phyloP scores from a whole-genome alignment of 768 basidiomycete species.

The Pulveroboletus frians region DNA sequence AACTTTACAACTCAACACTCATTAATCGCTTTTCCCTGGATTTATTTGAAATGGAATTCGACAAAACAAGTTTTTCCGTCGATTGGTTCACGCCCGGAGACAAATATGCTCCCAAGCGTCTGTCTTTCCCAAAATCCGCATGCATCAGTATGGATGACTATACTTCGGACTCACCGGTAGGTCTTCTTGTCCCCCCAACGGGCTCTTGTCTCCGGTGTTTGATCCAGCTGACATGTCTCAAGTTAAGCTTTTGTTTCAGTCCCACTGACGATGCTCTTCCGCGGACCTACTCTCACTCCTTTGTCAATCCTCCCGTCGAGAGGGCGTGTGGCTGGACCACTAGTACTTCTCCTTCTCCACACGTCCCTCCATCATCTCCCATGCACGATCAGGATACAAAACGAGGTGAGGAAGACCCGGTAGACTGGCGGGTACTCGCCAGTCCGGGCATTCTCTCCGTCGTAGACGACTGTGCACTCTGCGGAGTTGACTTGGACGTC shows the following conservation, averaged over 20 bases:
- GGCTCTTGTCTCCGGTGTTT: not conserved
- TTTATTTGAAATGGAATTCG: constrained; percentile 29
- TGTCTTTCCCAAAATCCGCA: constrained; percentile 33
- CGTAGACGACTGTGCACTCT: constrained; percentile 22
- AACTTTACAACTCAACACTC: constrained; percentile 7
- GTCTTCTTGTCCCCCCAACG: not conserved
- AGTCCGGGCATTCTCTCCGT: constrained; percentile 12
- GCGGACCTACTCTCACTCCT: constrained; percentile 12
- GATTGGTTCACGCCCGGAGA: constrained; percentile 31
- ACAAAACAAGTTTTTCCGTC: constrained; percentile 27
- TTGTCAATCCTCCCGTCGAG: constrained; percentile 11
- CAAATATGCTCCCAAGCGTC: constrained; percentile 20
- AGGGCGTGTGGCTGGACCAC: constrained; percentile 19
- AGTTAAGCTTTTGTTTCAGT: constrained; percentile 24
- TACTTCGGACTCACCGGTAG: constrained; percentile 25
- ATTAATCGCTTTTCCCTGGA: constrained; percentile 1
- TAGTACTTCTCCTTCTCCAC: constrained; percentile 15
- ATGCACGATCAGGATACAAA: constrained; percentile 8
- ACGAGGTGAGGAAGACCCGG: not conserved
- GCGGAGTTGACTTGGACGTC: constrained; percentile 33
- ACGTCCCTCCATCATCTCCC: not conserved
- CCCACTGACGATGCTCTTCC: constrained; percentile 10
- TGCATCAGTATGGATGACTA: constrained; percentile 30
- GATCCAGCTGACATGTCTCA: constrained; percentile 8
- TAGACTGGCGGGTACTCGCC: constrained; percentile 1